These are phyloP conservation scores for Colletotrichum godetiae DNA, from an alignment of 2,329 filamentous ascomycete species.

Conservation along the genomic window DNA sequence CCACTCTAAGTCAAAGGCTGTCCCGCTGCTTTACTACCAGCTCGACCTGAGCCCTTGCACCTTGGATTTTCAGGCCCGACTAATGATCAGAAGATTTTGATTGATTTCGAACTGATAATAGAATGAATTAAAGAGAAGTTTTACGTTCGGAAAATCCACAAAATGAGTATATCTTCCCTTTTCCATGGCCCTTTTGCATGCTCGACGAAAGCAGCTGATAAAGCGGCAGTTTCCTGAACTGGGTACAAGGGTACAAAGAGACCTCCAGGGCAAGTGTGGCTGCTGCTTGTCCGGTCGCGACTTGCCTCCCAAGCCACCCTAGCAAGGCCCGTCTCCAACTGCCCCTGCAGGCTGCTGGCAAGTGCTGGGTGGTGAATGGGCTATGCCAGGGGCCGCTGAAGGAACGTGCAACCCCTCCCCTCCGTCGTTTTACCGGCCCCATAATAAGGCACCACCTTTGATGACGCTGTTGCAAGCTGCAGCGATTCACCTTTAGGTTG, in stretches of 20 bases:
- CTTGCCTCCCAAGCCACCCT: slow-evolving; percentile 9
- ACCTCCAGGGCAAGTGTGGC: slow-evolving; percentile 22
- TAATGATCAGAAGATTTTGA: not conserved
- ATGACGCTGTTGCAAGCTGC: slow-evolving; percentile 31
- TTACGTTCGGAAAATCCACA: not conserved
- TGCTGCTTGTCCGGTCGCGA: slow-evolving; percentile 7
- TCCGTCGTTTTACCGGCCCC: slow-evolving; percentile 35
- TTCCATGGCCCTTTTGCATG: not conserved
- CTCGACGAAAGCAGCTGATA: not conserved
- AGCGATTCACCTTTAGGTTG: slow-evolving; percentile 10
- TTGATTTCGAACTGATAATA: not conserved
- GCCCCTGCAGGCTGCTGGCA: not conserved
- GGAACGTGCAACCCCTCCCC: slow-evolving; percentile 11
- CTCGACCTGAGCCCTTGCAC: not conserved
- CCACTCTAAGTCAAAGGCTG: slow-evolving; percentile 24
- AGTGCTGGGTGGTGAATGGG: slow-evolving; percentile 25
- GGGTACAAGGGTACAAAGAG: slow-evolving; percentile 12
- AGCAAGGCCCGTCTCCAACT: not conserved
- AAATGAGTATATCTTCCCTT: not conserved
- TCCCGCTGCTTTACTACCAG: slow-evolving; percentile 27
- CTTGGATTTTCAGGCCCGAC: not conserved
- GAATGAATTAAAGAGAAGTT: not conserved
- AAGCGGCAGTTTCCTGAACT: slow-evolving; percentile 16
- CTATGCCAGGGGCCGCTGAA: slow-evolving; percentile 25
- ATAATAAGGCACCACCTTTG: slow-evolving; percentile 36